A percentile compares a stretch with the other conserved stretches of the same genome.
Evolutionary conservation across 441 rosid genomes (phyloP).

Genomic region (Populus tomentosa): DNA sequence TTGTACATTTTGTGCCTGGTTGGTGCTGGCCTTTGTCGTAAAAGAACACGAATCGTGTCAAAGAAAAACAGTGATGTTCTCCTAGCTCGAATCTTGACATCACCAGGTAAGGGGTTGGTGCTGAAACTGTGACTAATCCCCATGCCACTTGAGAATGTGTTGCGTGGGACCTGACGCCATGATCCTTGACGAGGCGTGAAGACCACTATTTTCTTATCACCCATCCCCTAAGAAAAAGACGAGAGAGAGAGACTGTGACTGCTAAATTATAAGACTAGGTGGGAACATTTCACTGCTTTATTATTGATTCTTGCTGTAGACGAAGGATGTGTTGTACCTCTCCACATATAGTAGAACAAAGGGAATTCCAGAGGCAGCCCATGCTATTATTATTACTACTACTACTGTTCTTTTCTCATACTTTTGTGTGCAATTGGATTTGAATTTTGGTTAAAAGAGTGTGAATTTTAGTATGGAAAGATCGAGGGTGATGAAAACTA

Average conservation of each 20-base stretch:
- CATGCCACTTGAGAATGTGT: neutral
- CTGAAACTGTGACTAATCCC: neutral
- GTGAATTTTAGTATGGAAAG: constrained; percentile 17
- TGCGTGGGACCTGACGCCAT: neutral
- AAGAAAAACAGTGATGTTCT: neutral
- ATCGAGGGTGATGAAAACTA: constrained; percentile 18
- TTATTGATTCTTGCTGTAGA: constrained; percentile 10
- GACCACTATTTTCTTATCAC: neutral
- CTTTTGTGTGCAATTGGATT: neutral
- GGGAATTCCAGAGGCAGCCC: neutral
- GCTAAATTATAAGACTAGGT: neutral
- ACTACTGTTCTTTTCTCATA: neutral
- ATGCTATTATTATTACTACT: neutral
- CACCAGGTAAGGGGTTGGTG: neutral
- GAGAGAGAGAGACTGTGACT: neutral
- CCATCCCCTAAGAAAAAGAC: neutral
- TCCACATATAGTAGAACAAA: neutral
- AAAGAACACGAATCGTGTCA: neutral
- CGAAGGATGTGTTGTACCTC: neutral
- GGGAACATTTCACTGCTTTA: constrained; percentile 4
- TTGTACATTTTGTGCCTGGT: constrained; percentile 2
- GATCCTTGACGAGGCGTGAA: neutral
- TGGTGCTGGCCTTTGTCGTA: constrained; percentile 18
- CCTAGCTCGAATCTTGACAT: neutral
- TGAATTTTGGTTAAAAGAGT: neutral